Base-by-base conservation (phyloP, 768 basidiomycete species). In the Rhodosporidiobolus sp. region DNA sequence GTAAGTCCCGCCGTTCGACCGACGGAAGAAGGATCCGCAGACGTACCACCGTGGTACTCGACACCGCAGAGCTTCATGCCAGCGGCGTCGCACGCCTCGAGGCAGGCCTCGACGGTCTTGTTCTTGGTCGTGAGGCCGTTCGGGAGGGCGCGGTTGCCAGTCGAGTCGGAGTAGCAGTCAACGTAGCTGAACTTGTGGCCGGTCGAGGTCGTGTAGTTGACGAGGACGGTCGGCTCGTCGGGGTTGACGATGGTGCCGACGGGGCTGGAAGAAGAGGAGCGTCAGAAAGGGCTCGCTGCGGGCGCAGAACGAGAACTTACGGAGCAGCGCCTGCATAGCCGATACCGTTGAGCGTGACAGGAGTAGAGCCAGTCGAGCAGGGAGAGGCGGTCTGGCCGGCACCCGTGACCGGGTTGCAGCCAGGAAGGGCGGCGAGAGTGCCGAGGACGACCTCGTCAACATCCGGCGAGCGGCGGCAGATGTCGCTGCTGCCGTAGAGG, bases 331-430 rank as follows among this genome's bases (percentile, higher is more conserved):
- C 67, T 6, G 63, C 52, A 59, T 74, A 65, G 22, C 54, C 57
- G 4, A 19, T 30, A 12, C 50, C 20, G 43, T 59, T 68, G 3
- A 34, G 5, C 24, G 56, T 28, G 16, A 43, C 26, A 3, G 35
- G 35, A 5, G 60, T 30, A 3, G 55, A 34, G 26, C 20, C 24
- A 3, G n/a, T 54, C 1, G 60, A 38, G 65, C 72, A 74, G 1
- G 67, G 56, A 12, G 59, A 57, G 7, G 77, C 73, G 30, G 49
- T n/a, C 0, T n/a, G 61, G 19, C 71, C 73, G 1, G 28, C 62
- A 35, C 62, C 61, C 0, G 67, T 64, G 24, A 77, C 72, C 20
- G 78, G 78, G 65, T 79, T 79, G 74, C 73, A 77, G 16, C 78
- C 78, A 0, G 78, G 78, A 0, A 79, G 67, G 4, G 63, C 34